Conservation (phyloP, 2,329 filamentous ascomycete species). For the Epichloe glyceriae region DNA sequence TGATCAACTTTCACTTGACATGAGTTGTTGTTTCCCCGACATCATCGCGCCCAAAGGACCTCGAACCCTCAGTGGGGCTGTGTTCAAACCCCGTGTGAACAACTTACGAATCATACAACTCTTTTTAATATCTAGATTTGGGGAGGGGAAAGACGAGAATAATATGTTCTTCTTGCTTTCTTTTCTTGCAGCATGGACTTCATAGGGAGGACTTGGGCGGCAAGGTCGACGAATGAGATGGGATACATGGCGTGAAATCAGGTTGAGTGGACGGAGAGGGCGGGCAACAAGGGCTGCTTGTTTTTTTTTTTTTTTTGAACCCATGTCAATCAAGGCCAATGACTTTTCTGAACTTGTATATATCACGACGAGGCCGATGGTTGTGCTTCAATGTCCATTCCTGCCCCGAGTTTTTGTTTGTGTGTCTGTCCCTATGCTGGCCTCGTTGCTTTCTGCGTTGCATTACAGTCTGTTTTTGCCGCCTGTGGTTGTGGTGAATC, state of each 20-base stretch:
- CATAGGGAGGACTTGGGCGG: background rate
- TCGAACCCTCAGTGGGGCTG: background rate
- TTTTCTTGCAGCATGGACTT: background rate
- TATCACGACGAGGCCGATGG: conserved; percentile 11
- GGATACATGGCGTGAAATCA: background rate
- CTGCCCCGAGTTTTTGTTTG: background rate
- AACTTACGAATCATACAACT: conserved; percentile 1
- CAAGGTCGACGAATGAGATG: background rate
- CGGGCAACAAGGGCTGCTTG: background rate
- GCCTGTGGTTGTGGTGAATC: no score
- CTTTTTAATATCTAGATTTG: conserved; percentile 6
- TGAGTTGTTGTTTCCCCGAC: background rate
- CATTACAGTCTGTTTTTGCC: no score
- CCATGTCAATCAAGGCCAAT: background rate
- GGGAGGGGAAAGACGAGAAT: background rate
- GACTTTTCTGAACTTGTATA: conserved; percentile 10
- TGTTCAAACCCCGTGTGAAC: background rate
- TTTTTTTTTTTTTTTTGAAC: background rate
- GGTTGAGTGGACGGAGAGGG: background rate
- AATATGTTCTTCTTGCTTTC: background rate
- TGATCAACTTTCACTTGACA: background rate
- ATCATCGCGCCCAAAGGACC: background rate
- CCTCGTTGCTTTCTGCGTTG: no score
- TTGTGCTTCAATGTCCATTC: conserved; percentile 6
- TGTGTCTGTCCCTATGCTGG: background rate